Evolutionary conservation across 2,329 filamentous ascomycete genomes (phyloP), one percentile per base, ranked within the genome.

Genomic region (Zymoseptoria ardabiliae): DNA sequence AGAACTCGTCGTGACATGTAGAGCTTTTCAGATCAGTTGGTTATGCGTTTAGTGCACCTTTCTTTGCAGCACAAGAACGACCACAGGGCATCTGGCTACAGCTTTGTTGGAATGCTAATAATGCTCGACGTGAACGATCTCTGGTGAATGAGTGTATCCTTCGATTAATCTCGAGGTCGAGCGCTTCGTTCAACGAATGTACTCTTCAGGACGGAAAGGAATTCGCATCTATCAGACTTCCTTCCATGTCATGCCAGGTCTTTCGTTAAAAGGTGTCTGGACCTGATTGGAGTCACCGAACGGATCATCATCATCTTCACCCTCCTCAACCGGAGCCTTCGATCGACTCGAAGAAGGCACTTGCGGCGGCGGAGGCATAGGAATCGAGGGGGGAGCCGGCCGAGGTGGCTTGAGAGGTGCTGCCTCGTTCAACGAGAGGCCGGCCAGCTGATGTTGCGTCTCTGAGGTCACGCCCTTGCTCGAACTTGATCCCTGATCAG

Each of bases 201-300:
- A 41, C 10, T 41, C 11, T 45, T 45, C 5, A n/a, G 2, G 6
- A 45, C 17, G 35, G 4, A n/a, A 45, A 45, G 13, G 35, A 5
- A 17, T 28, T n/a, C 10, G 13, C 20, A 28, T 23, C 51, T 11
- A 52, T 71, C 61, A 77, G 5, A 78, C 75, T 35, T 77, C 74
- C 60, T 65, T 65, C 68, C 68, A 70, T 8, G 65, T 70, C 64
- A 70, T 68, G 4, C 67, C 65, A 5, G 64, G 53, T 13, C 62
- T 58, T 50, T 69, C 66, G 10, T 61, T 53, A 28, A 57, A 75
- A 19, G 81, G 81, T 3, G 81, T 83, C 54, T 78, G 78, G 23
- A 90, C 81, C 4, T 85, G 89, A 71, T 96, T 92, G 50, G 83
- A 83, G 72, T 96, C 91, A 3, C 89, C 90, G 72, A 96, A 96